A percentile compares a stretch with the other conserved stretches of the same genome.
Evolutionary conservation across 768 basidiomycete genomes (phyloP).

Genomic region (Tylopilus vinaceipallidus): DNA sequence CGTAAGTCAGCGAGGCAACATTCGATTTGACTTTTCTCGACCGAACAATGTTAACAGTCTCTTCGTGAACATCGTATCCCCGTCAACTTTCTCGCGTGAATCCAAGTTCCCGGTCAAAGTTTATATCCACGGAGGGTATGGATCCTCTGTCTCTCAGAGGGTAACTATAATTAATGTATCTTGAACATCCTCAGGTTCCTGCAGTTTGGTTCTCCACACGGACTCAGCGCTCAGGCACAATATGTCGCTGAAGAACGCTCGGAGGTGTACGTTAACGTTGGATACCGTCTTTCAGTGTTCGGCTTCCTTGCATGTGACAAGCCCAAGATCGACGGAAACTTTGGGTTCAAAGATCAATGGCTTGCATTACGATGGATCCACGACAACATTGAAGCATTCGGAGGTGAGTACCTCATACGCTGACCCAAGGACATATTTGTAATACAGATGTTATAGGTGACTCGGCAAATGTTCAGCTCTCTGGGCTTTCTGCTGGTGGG

Average conservation of each 20-base stretch:
- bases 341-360: slow-evolving; percentile 86
- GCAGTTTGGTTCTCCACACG: slow-evolving; percentile 76
- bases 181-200: slow-evolving; percentile 55
- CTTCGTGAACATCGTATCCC: slow-evolving; percentile 64
- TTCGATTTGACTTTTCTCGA: neutral
- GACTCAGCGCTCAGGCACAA: slow-evolving; percentile 59
- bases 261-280: slow-evolving; percentile 76
- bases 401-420: no score
- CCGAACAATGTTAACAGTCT: slow-evolving; percentile 37
- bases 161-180: neutral
- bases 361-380: slow-evolving; percentile 70
- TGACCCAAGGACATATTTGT: no score
- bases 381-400: slow-evolving; percentile 65
- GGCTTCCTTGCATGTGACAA: slow-evolving; percentile 71
- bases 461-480: slow-evolving; percentile 56
- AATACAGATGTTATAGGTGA: no score
- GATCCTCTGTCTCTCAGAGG: neutral
- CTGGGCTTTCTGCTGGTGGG: slow-evolving; percentile 71
- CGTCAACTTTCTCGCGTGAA: slow-evolving; percentile 41
- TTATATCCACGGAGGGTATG: slow-evolving; percentile 76
- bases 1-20: slow-evolving; percentile 36
- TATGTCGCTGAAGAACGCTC: slow-evolving; percentile 60
- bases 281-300: slow-evolving; percentile 73
- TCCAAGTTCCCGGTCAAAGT: slow-evolving; percentile 62
- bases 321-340: slow-evolving; percentile 66